Evolutionary conservation across 345 rosid genomes (phyloP), one percentile per base, ranked within the genome.

Genomic region (Eucalyptus regnans): DNA sequence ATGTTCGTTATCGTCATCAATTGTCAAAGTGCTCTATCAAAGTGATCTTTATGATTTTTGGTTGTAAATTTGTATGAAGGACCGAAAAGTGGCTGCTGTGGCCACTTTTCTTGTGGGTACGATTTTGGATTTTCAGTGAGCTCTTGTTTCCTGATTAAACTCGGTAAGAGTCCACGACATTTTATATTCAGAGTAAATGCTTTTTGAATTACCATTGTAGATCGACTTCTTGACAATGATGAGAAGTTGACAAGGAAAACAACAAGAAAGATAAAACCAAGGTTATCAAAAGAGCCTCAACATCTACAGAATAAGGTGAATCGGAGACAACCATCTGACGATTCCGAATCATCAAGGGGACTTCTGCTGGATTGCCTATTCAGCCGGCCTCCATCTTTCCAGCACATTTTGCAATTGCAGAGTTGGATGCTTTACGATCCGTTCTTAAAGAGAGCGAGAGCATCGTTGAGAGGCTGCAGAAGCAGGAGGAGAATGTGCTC

Each of bases 361-460:
- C 60, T 54, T 54, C 12, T 54, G 5, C 90, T 87, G 95, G 92
- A 88, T 94, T 95, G 95, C 94, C 97, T 1, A 89, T 93, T 89
- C 97, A 90, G 37, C 37, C 37, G 37, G 54, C 54, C 94, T 66
- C 96, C 98, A 29, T 86, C 94, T 23, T 94, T 93, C 92, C 84
- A 94, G 90, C 89, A 50, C 89, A 89, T 51, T 90, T 93, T 68
- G 89, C 90, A 88, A 92, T 17, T 86, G 41, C 94, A 2, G 98
- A 97, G 94, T 81, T 98, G 80, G 98, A 95, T 66, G 94, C 96
- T 64, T 95, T 98, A 43, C 93, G 87, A 89, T 93, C 96, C 0
- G 93, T 93, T 68, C 88, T 94, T 89, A 94, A 88, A 88, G 97
- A 96, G 89, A 96, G 99, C 29, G 99, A 96, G 90, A 94, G 86